Percentiles rank a stretch among this genome's conserved stretches.
Evolutionary conservation across 169 alveolate genomes (phyloP).

Genomic region (Plasmodium vivax): DNA sequence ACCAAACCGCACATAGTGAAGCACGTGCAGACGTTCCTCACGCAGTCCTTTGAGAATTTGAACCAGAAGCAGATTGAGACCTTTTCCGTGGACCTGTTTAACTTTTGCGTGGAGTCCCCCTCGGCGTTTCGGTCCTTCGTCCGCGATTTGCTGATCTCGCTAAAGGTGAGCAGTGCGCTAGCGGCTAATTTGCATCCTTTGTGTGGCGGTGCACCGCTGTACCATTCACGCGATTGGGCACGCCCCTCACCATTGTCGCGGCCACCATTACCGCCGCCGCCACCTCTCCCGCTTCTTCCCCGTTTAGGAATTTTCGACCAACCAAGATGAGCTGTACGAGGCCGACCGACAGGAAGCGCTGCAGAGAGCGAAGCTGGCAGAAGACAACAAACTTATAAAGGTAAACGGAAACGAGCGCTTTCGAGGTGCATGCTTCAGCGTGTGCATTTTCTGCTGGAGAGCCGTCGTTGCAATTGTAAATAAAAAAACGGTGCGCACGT

Average conservation of each 20-base stretch:
- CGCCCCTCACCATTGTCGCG: neutral
- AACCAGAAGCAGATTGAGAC: constrained; percentile 81
- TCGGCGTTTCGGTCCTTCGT: constrained; percentile 76
- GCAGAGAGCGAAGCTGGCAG: constrained; percentile 71
- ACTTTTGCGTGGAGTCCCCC: constrained; percentile 79
- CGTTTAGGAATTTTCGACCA: constrained; percentile 63
- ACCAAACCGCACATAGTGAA: constrained; percentile 79
- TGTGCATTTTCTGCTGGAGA: neutral
- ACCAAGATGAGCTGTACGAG: constrained; percentile 71
- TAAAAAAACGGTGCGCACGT: neutral
- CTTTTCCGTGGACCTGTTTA: constrained; percentile 78
- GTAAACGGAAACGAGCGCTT: neutral
- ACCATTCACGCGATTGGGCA: neutral
- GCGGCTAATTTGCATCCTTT: neutral
- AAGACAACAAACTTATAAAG: constrained; percentile 67
- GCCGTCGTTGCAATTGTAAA: neutral
- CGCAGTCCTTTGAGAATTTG: constrained; percentile 78
- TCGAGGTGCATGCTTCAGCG: neutral
- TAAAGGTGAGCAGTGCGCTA: constrained; percentile 51
- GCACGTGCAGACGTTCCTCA: constrained; percentile 77
- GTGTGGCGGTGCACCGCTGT: neutral
- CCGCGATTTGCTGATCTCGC: constrained; percentile 76
- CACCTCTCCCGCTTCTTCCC: neutral
- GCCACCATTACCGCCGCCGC: neutral
- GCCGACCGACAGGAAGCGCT: constrained; percentile 77